Base-by-base conservation (phyloP, 2,329 filamentous ascomycete genomes). In the Xylaria hypoxylon region DNA sequence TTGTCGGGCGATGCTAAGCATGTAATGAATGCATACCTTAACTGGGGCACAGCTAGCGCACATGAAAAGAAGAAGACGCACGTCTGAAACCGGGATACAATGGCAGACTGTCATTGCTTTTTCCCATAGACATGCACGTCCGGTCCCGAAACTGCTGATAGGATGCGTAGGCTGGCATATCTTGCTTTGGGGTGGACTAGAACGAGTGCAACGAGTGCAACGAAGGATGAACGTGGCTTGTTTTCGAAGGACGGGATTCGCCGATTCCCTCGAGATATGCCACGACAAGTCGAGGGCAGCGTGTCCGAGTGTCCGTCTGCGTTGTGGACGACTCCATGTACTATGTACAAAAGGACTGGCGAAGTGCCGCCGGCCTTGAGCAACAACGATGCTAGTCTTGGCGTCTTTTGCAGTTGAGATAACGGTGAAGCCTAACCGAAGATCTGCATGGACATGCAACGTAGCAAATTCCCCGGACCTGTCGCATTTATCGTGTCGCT, bases 351-450 rank as follows among this genome's bases (percentile, higher is more conserved):
- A n/a, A n/a, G 28, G 15, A 44, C 28, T 4, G 26, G 10, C 5
- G 17, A 28, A 22, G 26, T 31, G 13, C n/a, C 33, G 35, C 15
- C 22, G 7, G 33, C 35, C 13, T 38, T 15, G 13, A 38, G 15
- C 19, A 24, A 42, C 22, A n/a, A 24, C 13, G 51, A 17, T 31
- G 13, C 31, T 4, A 19, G 40, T 26, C 28, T 33, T 31, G 44
- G 11, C n/a, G 10, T 33, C 24, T 26, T 5, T 11, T 31, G 31
- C 44, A 13, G 40, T 26, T 56, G 19, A 56, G 24, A 35, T 50
- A 24, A 64, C 62, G 57, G 62, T 57, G 59, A 63, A 40, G 50
- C 55, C 33, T 28, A 59, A 50, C n/a, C 24, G 5, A 44, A 24
- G 26, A 62, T 33, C 33, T 42, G 45, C 15, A 19, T 50, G 28